Evolutionary conservation across 345 rosid genomes (phyloP), one percentile per base, ranked within the genome.

Genomic region (Fremontodendron californicum): DNA sequence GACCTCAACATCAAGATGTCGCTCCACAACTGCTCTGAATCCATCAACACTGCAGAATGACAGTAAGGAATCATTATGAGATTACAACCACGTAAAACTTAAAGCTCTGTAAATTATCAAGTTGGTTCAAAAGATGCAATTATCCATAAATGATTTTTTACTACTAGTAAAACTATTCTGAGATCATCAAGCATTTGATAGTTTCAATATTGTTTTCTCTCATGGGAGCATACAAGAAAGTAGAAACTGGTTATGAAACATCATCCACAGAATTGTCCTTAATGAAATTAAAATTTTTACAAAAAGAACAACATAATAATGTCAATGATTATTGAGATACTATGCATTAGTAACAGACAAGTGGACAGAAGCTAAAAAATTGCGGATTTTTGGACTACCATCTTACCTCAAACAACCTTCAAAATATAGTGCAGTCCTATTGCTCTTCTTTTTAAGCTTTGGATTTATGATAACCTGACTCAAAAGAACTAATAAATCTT

Each of bases 381-480:
- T 39, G 11, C 8, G 55, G 73, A 58, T 52, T 45, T 31, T 7
- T n/a, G n/a, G 7, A 40, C 19, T 60, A 2, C 33, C 46, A 79
- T 82, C 78, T 78, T 79, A 91, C 93, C 93, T 90, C 51, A 95
- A 65, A 81, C 98, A 95, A 10, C 99, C 97, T 87, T 93, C 96
- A 52, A 93, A 93, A 82, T 87, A 95, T 4, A 88, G 79, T 39
- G 98, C 96, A 23, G 89, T 92, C 82, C 81, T 87, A 79, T 89
- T 64, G 82, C 92, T 81, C 61, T 76, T 91, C 90, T 82, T 84
- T 61, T 75, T 84, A 29, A 93, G 89, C 86, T 82, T 89, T 19
- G 97, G 99, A 84, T 95, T 95, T 87, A 95, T 55, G 78, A 95
- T 87, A 79, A 93, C 97, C 99, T 92, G 90, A 75, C 84, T 75